phyloP scores from a whole-genome alignment of 2,329 filamentous ascomycete genomes.

The Botryotinia calthae region DNA sequence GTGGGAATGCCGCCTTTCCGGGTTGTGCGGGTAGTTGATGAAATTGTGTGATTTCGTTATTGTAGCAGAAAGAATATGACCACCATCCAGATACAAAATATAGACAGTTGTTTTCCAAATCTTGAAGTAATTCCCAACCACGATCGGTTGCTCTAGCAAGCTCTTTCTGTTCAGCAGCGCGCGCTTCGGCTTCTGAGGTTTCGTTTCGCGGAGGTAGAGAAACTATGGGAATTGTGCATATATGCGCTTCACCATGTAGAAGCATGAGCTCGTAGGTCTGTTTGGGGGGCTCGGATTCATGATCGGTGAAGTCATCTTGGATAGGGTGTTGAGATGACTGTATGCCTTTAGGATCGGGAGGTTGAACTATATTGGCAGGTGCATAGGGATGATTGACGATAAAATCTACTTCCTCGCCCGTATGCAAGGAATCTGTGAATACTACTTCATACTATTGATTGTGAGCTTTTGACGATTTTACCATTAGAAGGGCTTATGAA shows the following conservation, averaged over 20 bases:
- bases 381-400: constrained; percentile 42
- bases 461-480: constrained; percentile 25
- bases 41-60: constrained; percentile 68
- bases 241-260: constrained; percentile 56
- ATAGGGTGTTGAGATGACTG: constrained; percentile 25
- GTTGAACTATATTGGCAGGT: constrained; percentile 29
- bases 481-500: not conserved
- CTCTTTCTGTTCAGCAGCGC: constrained; percentile 63
- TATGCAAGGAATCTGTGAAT: constrained; percentile 60
- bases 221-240: constrained; percentile 65
- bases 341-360: constrained; percentile 31
- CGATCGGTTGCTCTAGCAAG: constrained; percentile 63
- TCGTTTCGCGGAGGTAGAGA: constrained; percentile 46
- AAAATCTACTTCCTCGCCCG: constrained; percentile 53
- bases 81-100: constrained; percentile 73
- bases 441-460: constrained; percentile 58
- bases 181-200: constrained; percentile 49
- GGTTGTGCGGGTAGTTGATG: constrained; percentile 63
- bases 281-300: constrained; percentile 30
- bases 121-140: constrained; percentile 65
- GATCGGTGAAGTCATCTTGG: constrained; percentile 12
- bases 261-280: constrained; percentile 58
- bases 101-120: constrained; percentile 66
- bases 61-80: constrained; percentile 75
- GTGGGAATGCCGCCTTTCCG: constrained; percentile 60